Percentiles rank a stretch among this genome's conserved stretches.
These are phyloP conservation scores for Psilocybe sp. DNA, from an alignment of 768 basidiomycete species.

Conservation along the genomic window DNA sequence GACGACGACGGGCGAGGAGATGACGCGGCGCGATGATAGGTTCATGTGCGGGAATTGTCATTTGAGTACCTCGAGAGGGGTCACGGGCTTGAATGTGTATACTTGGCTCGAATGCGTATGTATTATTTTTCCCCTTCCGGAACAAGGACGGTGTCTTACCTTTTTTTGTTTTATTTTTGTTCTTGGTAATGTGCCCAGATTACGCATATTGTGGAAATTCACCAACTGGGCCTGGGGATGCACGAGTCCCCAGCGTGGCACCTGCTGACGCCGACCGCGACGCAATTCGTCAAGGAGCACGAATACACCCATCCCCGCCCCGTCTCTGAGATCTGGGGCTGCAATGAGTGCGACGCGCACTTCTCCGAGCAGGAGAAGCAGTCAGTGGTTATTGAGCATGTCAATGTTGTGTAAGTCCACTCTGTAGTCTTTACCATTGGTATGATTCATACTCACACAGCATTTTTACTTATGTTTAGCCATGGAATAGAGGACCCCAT, in stretches of 20 bases:
- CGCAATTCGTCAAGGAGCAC: constrained; percentile 18
- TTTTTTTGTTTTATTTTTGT: no score
- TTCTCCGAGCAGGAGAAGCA: constrained; percentile 9
- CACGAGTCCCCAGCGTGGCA: constrained; percentile 17
- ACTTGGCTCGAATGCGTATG: constrained; percentile 22
- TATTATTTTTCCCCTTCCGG: neutral
- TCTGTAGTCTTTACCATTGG: neutral
- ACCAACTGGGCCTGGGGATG: neutral
- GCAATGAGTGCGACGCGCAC: constrained; percentile 19
- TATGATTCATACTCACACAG: no score
- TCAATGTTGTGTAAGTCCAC: constrained; percentile 13
- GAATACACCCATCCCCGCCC: constrained; percentile 16
- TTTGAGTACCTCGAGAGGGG: constrained; percentile 9
- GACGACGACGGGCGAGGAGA: constrained; percentile 14
- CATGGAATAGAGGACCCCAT: neutral
- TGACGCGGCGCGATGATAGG: constrained; percentile 15
- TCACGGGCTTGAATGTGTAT: constrained; percentile 16
- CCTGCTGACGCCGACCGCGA: constrained; percentile 17
- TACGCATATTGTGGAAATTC: constrained; percentile 10
- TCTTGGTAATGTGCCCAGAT: no score
- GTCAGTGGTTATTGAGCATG: constrained; percentile 11
- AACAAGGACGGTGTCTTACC: neutral
- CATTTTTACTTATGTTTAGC: no score
- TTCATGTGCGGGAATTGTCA: constrained; percentile 19
- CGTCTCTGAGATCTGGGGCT: constrained; percentile 16